Conservation (phyloP, 2,329 filamentous ascomycete species). For the Fusarium longipes region DNA sequence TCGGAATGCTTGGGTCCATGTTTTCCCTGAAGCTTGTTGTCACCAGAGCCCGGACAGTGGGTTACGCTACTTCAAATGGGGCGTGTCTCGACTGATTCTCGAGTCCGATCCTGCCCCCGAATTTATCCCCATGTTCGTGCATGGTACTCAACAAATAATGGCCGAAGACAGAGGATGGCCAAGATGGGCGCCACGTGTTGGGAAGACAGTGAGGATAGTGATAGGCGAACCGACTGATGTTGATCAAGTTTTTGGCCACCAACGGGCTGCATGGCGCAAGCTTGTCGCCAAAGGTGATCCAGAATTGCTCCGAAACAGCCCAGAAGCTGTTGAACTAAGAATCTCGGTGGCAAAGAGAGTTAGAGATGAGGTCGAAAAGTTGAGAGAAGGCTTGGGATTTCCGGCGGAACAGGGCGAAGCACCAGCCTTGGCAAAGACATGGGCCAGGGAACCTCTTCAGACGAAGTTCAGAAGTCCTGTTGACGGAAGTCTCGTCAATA, state of each 20-base stretch:
- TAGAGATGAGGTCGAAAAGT: conserved; percentile 81
- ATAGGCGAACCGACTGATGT: conserved; percentile 84
- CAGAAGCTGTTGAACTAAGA: conserved; percentile 76
- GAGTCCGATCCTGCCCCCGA: conserved; percentile 89
- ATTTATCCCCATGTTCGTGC: conserved; percentile 92
- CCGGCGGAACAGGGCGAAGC: conserved; percentile 82
- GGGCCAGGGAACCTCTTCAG: conserved; percentile 66
- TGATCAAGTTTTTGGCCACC: conserved; percentile 80
- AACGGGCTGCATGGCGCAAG: conserved; percentile 78
- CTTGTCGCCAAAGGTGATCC: conserved; percentile 65
- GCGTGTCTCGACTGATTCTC: conserved; percentile 88
- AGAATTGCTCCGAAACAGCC: conserved; percentile 54
- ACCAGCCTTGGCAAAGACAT: conserved; percentile 82
- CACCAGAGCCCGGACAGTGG: conserved; percentile 84
- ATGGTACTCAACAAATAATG: conserved; percentile 91
- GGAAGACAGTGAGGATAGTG: conserved; percentile 76
- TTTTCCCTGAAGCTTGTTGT: conserved; percentile 95
- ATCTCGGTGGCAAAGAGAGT: conserved; percentile 84
- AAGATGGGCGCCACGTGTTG: conserved; percentile 80
- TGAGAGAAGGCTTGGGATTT: conserved; percentile 77
- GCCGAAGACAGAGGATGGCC: conserved; percentile 83
- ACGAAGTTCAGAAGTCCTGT: conserved; percentile 65
- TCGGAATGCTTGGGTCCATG: conserved; percentile 87
- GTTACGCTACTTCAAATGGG: conserved; percentile 99
- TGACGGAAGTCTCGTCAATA: conserved; percentile 63